These are phyloP conservation scores for Pontederia crassipes DNA, from an alignment of 176 grass and related monocot species.

Conservation along the genomic window DNA sequence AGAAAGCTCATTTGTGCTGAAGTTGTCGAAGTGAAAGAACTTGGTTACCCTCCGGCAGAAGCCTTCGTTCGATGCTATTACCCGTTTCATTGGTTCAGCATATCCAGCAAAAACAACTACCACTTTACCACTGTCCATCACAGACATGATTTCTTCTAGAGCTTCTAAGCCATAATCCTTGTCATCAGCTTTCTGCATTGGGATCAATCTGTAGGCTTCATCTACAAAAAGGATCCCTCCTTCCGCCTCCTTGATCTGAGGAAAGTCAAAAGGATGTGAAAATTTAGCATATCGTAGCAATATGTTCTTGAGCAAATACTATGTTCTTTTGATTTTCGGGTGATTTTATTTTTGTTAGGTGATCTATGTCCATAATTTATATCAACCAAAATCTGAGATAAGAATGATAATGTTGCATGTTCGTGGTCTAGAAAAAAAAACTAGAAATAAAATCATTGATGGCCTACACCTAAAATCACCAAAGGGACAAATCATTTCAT, in stretches of 20 bases:
- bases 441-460: too few species aligned
- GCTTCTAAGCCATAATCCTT: slow-evolving; percentile 98
- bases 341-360: too few species aligned
- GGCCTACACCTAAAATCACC: too few species aligned
- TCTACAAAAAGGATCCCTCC: slow-evolving; percentile 93
- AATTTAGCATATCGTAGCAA: too few species aligned
- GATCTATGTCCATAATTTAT: too few species aligned
- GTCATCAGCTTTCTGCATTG: slow-evolving; percentile 72
- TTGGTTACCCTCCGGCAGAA: slow-evolving; percentile 87
- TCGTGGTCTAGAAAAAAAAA: too few species aligned
- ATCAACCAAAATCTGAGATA: too few species aligned
- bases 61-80: slow-evolving; percentile 80
- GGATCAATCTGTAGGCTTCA: slow-evolving; percentile 96
- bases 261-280: not conserved
- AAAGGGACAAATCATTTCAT: too few species aligned
- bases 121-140: slow-evolving; percentile 88
- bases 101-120: slow-evolving; percentile 92
- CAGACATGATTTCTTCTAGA: slow-evolving; percentile 96
- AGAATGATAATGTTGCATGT: too few species aligned
- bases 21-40: slow-evolving; percentile 80
- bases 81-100: slow-evolving; percentile 80
- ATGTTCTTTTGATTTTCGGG: too few species aligned
- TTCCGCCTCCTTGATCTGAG: slow-evolving; percentile 76
- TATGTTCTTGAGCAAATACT: too few species aligned
- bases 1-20: slow-evolving; percentile 64